These are phyloP conservation scores for Phlebiopsis gigantea DNA, from an alignment of 768 basidiomycete genomes.

Conservation along the genomic window DNA sequence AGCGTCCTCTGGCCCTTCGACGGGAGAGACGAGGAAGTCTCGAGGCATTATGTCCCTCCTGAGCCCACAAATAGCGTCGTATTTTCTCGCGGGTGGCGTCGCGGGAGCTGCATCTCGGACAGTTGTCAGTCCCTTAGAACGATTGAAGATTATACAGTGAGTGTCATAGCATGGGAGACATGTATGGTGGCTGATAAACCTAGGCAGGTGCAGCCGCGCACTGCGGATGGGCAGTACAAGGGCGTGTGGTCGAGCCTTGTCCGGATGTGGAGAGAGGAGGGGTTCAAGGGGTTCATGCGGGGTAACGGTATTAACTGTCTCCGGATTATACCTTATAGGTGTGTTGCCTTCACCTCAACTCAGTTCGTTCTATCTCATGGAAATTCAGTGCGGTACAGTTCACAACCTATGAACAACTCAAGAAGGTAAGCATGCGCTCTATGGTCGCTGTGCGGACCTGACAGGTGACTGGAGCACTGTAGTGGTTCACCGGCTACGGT, in stretches of 20 bases:
- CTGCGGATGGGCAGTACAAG: conserved; percentile 61
- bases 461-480: conserved; percentile 15
- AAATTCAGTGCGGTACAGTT: conserved; percentile 69
- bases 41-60: conserved; percentile 13
- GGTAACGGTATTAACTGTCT: conserved; percentile 91
- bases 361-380: conserved; percentile 15
- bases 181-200: background rate
- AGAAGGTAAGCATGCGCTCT: conserved; percentile 52
- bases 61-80: conserved; percentile 35
- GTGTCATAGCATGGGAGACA: conserved; percentile 24
- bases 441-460: conserved; percentile 4
- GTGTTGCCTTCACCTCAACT: background rate
- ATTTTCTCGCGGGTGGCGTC: conserved; percentile 51
- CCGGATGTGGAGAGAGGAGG: conserved; percentile 93
- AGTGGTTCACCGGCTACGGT: conserved; percentile 71
- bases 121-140: conserved; percentile 86
- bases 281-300: conserved; percentile 88
- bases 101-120: conserved; percentile 75
- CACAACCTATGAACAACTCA: conserved; percentile 85
- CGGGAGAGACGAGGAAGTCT: conserved; percentile 12
- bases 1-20: conserved; percentile 7
- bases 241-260: conserved; percentile 81
- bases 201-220: conserved; percentile 86
- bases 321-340: conserved; percentile 84
- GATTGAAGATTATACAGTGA: conserved; percentile 95